A percentile compares a stretch with the other conserved stretches of the same genome.
Conservation (phyloP, 352 stramenopile genomes). For the Pythium biforme region DNA sequence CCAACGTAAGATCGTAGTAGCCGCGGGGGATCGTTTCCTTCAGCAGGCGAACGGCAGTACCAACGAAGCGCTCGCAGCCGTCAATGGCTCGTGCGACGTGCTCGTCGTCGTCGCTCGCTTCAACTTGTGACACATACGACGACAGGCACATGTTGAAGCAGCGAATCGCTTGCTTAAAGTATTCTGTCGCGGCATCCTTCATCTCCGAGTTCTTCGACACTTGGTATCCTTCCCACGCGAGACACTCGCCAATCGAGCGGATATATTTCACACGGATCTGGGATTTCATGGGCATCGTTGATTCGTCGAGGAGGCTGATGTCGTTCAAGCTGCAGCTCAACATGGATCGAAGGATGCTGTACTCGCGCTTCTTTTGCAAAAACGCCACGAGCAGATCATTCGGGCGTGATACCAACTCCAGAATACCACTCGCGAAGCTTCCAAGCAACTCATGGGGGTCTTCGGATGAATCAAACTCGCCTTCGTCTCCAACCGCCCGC, state of each 20-base stretch:
- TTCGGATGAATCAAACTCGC: conserved; percentile 35
- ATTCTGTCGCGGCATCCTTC: conserved; percentile 47
- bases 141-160: conserved; percentile 75
- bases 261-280: conserved; percentile 45
- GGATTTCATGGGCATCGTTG: conserved; percentile 19
- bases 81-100: conserved; percentile 23
- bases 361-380: conserved; percentile 67
- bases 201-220: conserved; percentile 34
- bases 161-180: conserved; percentile 67
- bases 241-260: conserved; percentile 62
- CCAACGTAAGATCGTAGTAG: conserved; percentile 52
- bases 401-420: conserved; percentile 53
- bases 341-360: conserved; percentile 61
- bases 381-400: conserved; percentile 58
- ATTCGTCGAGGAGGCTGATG: conserved; percentile 43
- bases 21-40: conserved; percentile 67
- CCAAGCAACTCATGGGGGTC: conserved; percentile 53
- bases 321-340: conserved; percentile 64
- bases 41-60: conserved; percentile 55
- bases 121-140: conserved; percentile 46
- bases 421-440: conserved; percentile 53
- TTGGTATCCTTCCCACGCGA: conserved; percentile 58
- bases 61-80: conserved; percentile 55
- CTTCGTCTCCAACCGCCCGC: conserved; percentile 40
- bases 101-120: conserved; percentile 28